phyloP scores from a whole-genome alignment of 2,329 filamentous ascomycete species.

The Fusarium drepaniforme region DNA sequence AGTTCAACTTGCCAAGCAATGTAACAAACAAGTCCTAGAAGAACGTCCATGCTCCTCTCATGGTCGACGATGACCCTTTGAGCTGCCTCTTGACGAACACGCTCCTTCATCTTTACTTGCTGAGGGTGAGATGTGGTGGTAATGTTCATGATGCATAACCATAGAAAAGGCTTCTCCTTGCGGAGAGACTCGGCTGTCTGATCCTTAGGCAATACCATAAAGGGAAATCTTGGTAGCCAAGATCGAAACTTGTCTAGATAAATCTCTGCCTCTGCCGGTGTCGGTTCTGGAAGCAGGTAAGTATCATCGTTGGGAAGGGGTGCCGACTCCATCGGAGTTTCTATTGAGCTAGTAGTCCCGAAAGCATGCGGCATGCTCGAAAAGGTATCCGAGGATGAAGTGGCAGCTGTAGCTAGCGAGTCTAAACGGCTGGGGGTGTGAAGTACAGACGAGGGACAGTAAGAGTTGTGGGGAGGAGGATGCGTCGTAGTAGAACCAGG shows the following conservation, averaged over 20 bases:
- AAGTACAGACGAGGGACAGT: conserved; percentile 19
- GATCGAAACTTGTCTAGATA: conserved; percentile 56
- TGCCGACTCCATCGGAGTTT: conserved; percentile 12
- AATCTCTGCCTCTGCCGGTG: conserved; percentile 52
- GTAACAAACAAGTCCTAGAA: conserved; percentile 62
- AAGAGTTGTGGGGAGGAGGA: conserved; percentile 14
- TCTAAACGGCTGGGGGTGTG: conserved; percentile 49
- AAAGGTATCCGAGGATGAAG: conserved; percentile 42
- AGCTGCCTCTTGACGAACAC: conserved; percentile 58
- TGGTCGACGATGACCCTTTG: conserved; percentile 60
- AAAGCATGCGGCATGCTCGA: conserved; percentile 21
- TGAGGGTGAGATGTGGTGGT: conserved; percentile 56
- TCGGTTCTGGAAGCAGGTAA: conserved; percentile 45
- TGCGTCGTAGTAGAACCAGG: conserved; percentile 8
- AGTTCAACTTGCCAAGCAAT: conserved; percentile 56
- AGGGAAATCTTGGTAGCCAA: conserved; percentile 59
- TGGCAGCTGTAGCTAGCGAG: conserved; percentile 52
- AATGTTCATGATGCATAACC: conserved; percentile 62
- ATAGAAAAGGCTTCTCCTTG: conserved; percentile 60
- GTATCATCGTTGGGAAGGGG: conserved; percentile 32
- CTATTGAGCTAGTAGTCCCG: conserved; percentile 7
- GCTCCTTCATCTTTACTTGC: conserved; percentile 55
- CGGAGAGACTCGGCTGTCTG: conserved; percentile 55
- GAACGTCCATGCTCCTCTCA: conserved; percentile 64
- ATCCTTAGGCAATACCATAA: conserved; percentile 54